Evolutionary conservation across 108 stramenopile genomes (phyloP).

Genomic region (Cyclostephanos tholiformis): DNA sequence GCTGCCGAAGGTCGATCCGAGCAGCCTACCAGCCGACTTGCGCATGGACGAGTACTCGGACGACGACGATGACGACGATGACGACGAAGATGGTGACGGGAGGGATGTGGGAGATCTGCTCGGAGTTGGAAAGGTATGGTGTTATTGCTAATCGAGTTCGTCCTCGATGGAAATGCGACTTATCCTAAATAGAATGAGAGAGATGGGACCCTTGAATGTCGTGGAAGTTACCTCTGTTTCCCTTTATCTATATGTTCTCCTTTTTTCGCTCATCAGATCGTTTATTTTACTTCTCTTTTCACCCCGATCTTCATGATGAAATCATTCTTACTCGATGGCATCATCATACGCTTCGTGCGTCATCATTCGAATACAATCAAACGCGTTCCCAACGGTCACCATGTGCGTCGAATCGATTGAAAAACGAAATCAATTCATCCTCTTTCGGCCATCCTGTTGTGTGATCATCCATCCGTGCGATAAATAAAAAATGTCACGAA

Average conservation of each 20-base stretch:
- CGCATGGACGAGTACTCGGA: conserved; percentile 93
- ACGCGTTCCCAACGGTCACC: background rate
- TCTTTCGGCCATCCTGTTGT: conserved; percentile 57
- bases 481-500: conserved; percentile 44
- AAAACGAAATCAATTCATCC: conserved; percentile 6
- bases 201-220: background rate
- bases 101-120: conserved; percentile 71
- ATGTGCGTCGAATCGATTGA: background rate
- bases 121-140: conserved; percentile 56
- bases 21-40: conserved; percentile 75
- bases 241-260: too few relatives aligned
- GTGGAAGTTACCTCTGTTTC: background rate
- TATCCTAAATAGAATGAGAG: background rate
- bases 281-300: background rate
- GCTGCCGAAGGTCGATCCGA: conserved; percentile 56
- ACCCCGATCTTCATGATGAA: background rate
- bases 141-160: background rate
- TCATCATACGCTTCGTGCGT: background rate
- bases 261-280: background rate
- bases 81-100: conserved; percentile 43
- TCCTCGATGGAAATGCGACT: background rate
- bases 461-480: conserved; percentile 23
- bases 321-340: conserved; percentile 6
- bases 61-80: conserved; percentile 81
- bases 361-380: background rate